Percentiles rank a stretch among this genome's conserved stretches.
phyloP scores from a whole-genome alignment of 2,329 filamentous ascomycete species.

The Pestalotiopsis fici region DNA sequence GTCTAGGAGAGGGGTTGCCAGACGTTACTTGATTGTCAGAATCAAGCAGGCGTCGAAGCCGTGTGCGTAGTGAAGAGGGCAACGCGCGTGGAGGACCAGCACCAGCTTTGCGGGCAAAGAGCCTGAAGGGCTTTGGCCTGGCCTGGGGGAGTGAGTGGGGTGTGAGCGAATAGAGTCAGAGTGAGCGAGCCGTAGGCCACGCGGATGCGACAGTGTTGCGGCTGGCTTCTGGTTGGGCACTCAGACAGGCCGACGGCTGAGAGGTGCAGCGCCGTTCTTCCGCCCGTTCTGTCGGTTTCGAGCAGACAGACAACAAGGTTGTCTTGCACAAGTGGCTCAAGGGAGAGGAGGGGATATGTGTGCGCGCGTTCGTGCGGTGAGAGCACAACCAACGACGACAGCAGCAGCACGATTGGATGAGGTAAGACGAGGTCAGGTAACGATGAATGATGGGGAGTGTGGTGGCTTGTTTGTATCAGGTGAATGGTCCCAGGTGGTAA shows the following conservation, averaged over 20 bases:
- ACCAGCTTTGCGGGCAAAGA: conserved; percentile 3
- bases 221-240: neutral
- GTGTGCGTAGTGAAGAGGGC: conserved; percentile 7
- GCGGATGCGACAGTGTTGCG: neutral
- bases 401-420: neutral
- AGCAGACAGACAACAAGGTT: neutral
- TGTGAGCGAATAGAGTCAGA: conserved; percentile 4
- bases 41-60: conserved; percentile 1
- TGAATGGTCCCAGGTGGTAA: neutral
- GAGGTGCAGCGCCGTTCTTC: neutral
- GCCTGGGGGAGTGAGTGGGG: neutral
- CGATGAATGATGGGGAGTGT: neutral
- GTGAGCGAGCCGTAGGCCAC: neutral
- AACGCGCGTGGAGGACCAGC: neutral
- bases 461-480: neutral
- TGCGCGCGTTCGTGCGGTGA: neutral
- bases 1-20: conserved; percentile 1
- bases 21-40: neutral
- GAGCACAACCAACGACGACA: neutral
- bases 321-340: neutral
- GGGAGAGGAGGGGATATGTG: neutral
- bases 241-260: neutral
- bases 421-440: neutral
- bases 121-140: neutral
- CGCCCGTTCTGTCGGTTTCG: neutral